These are phyloP conservation scores for Herpetospermum pedunculosum DNA, from an alignment of 306 rosid genomes.

Conservation along the genomic window DNA sequence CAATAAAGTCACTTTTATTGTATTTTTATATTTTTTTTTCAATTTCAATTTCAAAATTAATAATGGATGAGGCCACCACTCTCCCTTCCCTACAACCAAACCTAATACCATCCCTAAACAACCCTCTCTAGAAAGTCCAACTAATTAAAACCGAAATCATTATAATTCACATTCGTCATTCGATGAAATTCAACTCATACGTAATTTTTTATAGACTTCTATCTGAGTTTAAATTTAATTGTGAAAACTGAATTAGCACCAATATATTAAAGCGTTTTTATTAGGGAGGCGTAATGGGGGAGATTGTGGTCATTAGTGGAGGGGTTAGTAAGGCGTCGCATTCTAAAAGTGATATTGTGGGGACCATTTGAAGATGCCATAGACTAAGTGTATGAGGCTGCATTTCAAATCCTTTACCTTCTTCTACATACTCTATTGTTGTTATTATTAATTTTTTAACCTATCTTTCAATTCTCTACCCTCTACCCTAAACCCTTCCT, in stretches of 20 bases:
- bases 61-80: conserved; percentile 11
- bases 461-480: background rate
- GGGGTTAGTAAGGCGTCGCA: conserved; percentile 20
- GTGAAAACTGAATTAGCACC: background rate
- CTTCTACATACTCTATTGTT: background rate
- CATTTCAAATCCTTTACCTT: background rate
- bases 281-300: background rate
- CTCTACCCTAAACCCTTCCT: background rate
- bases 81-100: conserved; percentile 3
- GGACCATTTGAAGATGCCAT: background rate
- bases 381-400: background rate
- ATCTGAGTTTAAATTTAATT: background rate
- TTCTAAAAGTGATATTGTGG: conserved; percentile 9
- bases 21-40: background rate
- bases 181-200: background rate
- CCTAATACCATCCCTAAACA: background rate
- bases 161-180: background rate
- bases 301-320: conserved; percentile 12
- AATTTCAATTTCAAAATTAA: background rate
- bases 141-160: background rate
- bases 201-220: background rate
- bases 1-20: conserved; percentile 42
- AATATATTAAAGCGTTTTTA: background rate
- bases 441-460: background rate
- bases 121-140: background rate